Base-by-base conservation (phyloP, 2,329 filamentous ascomycete species). In the Fusarium odoratissimum region DNA sequence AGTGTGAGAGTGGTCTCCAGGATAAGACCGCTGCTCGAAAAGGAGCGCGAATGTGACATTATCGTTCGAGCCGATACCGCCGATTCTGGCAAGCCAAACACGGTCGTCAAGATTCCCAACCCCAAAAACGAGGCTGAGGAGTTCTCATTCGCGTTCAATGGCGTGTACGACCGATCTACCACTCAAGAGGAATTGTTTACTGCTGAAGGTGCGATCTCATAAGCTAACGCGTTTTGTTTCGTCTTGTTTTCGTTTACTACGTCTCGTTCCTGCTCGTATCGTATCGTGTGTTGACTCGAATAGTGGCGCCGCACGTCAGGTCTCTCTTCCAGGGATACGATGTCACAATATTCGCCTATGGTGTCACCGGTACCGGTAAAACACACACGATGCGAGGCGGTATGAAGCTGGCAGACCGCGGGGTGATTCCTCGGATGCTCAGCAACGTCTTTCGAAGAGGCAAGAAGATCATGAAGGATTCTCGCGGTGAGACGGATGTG, bases 301-400 rank as follows among this genome's bases (percentile, higher is more conserved):
- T 80, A 97, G 95, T 98, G 75, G 88, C 94, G 44, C 94, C 95
- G 4, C 95, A 95, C 56, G 87, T 98, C 71, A 98, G 97, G 81
- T 93, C 96, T 60, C 90, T 98, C 14, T 98, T 98, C 84, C 91
- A 92, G 82, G 96, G 94, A 64, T 91, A 94, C 79, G 93, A 97
- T 83, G 90, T 95, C 45, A 97, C 94, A 16, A 90, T 97, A 64
- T 97, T 98, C 79, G 95, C 95, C 33, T 97, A 98, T 80, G 95
- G 95, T 68, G 94, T 95, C 67, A 97, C 95, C 1, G 95, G 95
- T 51, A 97, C 95, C 1, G 95, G 95, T 62, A 98, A 98, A 84
- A 98, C 95, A 67, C 94, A 97, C 83, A 98, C 95, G 6, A 97
- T 98, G 95, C 91, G 95, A 72, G 95, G 95, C 73, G 95, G 95